These are phyloP conservation scores for Porcisia hertigi DNA, from an alignment of 208 protist genomes.

Conservation along the genomic window DNA sequence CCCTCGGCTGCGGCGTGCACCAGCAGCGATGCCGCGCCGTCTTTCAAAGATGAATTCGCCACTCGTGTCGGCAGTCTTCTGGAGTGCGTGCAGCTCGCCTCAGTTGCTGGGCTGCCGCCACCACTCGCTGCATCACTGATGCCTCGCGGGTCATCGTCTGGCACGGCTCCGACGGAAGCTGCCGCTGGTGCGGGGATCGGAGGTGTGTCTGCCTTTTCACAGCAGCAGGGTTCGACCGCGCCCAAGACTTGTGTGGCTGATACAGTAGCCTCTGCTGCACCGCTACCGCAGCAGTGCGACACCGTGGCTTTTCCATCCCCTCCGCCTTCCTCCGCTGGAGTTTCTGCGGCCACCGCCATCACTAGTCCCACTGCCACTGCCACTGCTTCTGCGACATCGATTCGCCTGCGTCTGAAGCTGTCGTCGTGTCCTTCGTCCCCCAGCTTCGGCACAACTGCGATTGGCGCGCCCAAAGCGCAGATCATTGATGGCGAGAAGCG, in stretches of 20 bases:
- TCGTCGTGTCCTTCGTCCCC: not conserved
- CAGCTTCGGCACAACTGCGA: not conserved
- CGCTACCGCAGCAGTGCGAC: not conserved
- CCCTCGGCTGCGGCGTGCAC: not conserved
- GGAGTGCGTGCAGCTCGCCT: constrained; percentile 21
- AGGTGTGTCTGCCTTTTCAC: not conserved
- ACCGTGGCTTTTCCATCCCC: not conserved
- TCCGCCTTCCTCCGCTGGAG: not conserved
- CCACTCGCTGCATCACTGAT: constrained; percentile 21
- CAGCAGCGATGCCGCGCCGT: not conserved
- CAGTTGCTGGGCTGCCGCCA: constrained; percentile 20
- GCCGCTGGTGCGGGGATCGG: not conserved
- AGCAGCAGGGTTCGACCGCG: not conserved
- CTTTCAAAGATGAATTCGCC: constrained; percentile 10
- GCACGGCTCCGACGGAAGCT: not conserved
- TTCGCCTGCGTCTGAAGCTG: constrained; percentile 11
- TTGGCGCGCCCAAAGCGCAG: not conserved
- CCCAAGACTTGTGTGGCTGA: not conserved
- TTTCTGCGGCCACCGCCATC: not conserved
- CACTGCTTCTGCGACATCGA: not conserved
- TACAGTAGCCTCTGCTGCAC: not conserved
- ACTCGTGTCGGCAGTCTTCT: constrained; percentile 14
- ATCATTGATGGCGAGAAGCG: not conserved
- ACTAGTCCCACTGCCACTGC: not conserved
- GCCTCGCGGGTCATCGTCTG: not conserved